Evolutionary conservation across 148 eudicot species (phyloP), one percentile per base, ranked within the genome.

Genomic region (Rhododendron simsii): DNA sequence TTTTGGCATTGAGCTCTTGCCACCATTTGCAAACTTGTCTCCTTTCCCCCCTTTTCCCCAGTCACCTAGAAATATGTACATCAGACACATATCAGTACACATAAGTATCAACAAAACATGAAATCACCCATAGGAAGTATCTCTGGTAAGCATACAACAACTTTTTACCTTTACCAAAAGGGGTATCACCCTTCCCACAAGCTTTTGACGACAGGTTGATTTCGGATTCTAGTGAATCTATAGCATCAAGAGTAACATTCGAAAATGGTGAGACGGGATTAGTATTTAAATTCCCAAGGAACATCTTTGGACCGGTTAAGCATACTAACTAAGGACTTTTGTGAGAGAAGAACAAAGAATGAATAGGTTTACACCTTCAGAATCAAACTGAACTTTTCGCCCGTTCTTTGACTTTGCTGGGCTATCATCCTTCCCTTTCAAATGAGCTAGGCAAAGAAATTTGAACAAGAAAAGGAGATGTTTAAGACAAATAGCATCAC

Each of bases 341-440:
- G 35, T 6, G 8, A 55, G 39, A n/a, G 53, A 61, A 80, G 2
- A 39, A 78, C 1, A 80, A 50, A 86, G 35, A 53, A 39, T 23
- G 23, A 77, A 41, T 69, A 89, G 74, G 74, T 77, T 20, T 67
- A 39, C 87, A 91, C 96, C 98, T 90, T 93, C 92, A 47, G 87
- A 84, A 87, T 85, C 89, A 88, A 95, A 94, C 80, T 91, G 95
- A 87, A 94, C 95, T 90, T 88, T 95, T 81, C 87, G 91, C 87
- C 93, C 95, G 73, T 87, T 93, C 89, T 88, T 92, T 63, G 91
- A 87, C 88, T 89, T 93, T 47, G 88, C 76, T n/a, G 93, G 88
- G 88, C 86, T 88, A 85, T 89, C 92, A 84, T 89, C 90, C 71
- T 93, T 93, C 76, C 96, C 95, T 82, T 86, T 93, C 87, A 87